Conservation (phyloP, 2,329 filamentous ascomycete species). For the Cladosporium austrohemisphaericum region DNA sequence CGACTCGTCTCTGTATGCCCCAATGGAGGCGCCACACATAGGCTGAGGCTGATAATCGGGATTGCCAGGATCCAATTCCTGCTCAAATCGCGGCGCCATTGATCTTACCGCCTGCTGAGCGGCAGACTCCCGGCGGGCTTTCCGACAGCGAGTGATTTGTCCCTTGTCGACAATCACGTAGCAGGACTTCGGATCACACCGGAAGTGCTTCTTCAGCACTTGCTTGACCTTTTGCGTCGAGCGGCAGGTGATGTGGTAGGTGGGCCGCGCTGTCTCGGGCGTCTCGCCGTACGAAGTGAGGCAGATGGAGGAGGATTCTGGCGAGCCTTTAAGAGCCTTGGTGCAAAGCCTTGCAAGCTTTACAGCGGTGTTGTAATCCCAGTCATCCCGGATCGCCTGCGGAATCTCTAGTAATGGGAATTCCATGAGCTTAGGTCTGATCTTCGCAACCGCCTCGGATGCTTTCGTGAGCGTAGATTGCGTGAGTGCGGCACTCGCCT, state of each 20-base stretch:
- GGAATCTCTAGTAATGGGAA: conserved; percentile 48
- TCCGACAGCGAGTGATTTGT: conserved; percentile 23
- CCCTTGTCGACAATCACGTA: conserved; percentile 70
- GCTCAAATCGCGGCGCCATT: conserved; percentile 15
- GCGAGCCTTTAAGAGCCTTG: conserved; percentile 67
- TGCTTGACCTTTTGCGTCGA: conserved; percentile 69
- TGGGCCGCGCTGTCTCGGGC: conserved; percentile 62
- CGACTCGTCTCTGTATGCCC: conserved; percentile 78
- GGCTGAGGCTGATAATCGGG: conserved; percentile 75
- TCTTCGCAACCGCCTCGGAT: not conserved
- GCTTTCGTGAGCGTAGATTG: not conserved
- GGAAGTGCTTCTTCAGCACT: conserved; percentile 66
- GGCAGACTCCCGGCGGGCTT: conserved; percentile 16
- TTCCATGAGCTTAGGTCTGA: conserved; percentile 25
- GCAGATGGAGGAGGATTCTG: conserved; percentile 74
- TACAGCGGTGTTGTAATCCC: conserved; percentile 68
- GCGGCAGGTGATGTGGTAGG: conserved; percentile 72
- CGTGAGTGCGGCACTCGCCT: conserved; percentile 3
- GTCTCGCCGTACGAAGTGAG: conserved; percentile 71
- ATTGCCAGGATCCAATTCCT: conserved; percentile 51
- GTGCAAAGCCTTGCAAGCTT: conserved; percentile 69
- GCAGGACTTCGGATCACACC: conserved; percentile 62
- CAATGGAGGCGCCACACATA: conserved; percentile 84
- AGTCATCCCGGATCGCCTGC: conserved; percentile 63
- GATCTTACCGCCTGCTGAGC: conserved; percentile 7